Base-by-base conservation (phyloP, 78 protist genomes). In the Chrysochromulina parva region DNA sequence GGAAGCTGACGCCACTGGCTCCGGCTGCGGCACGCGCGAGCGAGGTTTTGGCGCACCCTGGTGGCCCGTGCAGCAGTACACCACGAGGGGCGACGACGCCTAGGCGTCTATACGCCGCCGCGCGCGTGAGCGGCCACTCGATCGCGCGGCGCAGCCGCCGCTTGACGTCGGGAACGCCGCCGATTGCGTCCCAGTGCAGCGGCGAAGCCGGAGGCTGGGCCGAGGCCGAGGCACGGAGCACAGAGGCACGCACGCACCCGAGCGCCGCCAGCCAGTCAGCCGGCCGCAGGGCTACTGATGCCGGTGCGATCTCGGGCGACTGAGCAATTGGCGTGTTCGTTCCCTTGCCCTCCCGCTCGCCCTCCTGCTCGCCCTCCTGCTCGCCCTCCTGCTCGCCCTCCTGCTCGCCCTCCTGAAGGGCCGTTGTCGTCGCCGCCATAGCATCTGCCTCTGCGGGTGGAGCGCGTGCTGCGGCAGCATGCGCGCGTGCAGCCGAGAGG, bases 161-260 rank as follows among this genome's bases (percentile, higher is more conserved):
- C 28, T 19, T 26, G 47, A 86, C 96, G 5, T 91, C 93, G n/a
- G 38, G 93, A 57, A 94, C 95, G 11, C 99, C 99, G 28, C 99
- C 99, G 65, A 99, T 96, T 89, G 97, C 99, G 0, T 28, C 47
- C 99, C 99, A 99, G 22, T 58, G 24, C 53, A 97, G 96, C 11
- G 59, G 69, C 20, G 96, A 96, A 2, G 97, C 74, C 55, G 91
- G 91, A 16, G 87, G 84, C 13, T 24, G 89, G 0, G 73, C 54
- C 47, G 53, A 50, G 22, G 89, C 62, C 50, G 91, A 88, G 20
- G 96, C 85, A 13, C 93, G 96, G 26, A 54, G 71, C 60, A 93
- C 78, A 0, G 26, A 16, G 24, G 84, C 84, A n/a, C 22, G 11
- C 84, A 50, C 84, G 0, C 3, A 6, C 4, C 55, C n/a, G 14